phyloP scores from a whole-genome alignment of 805 yeast genomes.

The Zygosaccharomyces kombuchaensis region DNA sequence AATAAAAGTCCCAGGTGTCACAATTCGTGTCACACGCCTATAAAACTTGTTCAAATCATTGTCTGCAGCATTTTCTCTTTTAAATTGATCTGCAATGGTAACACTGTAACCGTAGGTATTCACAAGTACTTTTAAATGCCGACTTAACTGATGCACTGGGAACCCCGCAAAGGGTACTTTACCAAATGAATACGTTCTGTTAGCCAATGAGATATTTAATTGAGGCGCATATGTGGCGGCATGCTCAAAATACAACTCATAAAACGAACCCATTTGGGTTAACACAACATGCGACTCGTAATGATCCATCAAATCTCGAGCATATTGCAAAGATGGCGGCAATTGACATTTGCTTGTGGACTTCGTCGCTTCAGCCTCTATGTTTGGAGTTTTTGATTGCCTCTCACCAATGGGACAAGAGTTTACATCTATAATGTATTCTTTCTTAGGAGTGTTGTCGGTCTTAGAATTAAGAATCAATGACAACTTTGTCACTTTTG shows the following conservation, averaged over 20 bases:
- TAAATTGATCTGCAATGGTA: conserved; percentile 73
- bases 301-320: conserved; percentile 41
- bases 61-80: conserved; percentile 25
- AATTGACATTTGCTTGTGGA: conserved; percentile 11
- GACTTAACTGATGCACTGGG: conserved; percentile 65
- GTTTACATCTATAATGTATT: conserved; percentile 3
- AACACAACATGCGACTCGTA: conserved; percentile 54
- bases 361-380: neutral
- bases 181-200: conserved; percentile 42
- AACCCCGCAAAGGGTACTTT: conserved; percentile 86
- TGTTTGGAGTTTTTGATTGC: neutral
- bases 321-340: conserved; percentile 37
- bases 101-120: conserved; percentile 67
- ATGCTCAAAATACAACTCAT: conserved; percentile 84
- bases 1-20: conserved; percentile 89
- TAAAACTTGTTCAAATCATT: conserved; percentile 42
- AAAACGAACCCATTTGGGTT: conserved; percentile 83
- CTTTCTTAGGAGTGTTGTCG: neutral
- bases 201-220: conserved; percentile 68
- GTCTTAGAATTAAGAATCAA: conserved; percentile 3
- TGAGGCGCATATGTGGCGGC: conserved; percentile 70
- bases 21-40: conserved; percentile 70
- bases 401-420: conserved; percentile 1
- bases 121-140: conserved; percentile 71
- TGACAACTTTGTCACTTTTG: conserved; percentile 12